Conservation (phyloP, 768 basidiomycete genomes). For the Erythrobasidium yunnanense region DNA sequence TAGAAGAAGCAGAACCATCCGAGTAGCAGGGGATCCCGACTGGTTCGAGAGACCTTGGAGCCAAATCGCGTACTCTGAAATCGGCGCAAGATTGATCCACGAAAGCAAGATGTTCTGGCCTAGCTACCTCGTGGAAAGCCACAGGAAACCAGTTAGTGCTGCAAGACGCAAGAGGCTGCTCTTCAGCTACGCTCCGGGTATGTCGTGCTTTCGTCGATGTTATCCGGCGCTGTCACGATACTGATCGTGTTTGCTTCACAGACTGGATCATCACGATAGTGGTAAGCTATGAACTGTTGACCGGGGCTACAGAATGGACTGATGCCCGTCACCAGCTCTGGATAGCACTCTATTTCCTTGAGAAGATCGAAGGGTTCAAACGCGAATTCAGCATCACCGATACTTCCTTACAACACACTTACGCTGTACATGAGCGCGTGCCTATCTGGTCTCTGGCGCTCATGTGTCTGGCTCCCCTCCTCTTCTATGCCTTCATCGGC, state of each 20-base stretch:
- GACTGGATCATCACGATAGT: constrained; percentile 26
- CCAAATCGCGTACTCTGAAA: not conserved
- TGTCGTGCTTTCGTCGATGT: not conserved
- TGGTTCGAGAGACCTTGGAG: constrained; percentile 2
- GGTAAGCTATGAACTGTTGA: not conserved
- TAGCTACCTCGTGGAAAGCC: not conserved
- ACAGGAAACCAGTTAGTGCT: not conserved
- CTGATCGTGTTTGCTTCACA: not conserved
- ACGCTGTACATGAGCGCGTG: constrained; percentile 63
- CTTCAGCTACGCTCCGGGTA: constrained; percentile 24
- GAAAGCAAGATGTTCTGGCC: constrained; percentile 14
- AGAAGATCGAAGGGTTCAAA: constrained; percentile 46
- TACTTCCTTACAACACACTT: constrained; percentile 47
- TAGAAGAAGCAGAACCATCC: constrained; percentile 7
- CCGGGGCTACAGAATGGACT: not conserved
- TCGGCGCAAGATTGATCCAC: not conserved
- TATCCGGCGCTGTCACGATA: not conserved
- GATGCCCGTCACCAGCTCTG: not conserved
- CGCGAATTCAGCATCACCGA: constrained; percentile 69
- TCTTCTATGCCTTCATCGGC: constrained; percentile 42
- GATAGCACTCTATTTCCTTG: constrained; percentile 24
- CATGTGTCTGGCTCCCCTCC: constrained; percentile 50
- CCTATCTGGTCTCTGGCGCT: constrained; percentile 42
- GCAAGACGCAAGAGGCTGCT: constrained; percentile 14
- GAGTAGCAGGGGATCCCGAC: not conserved